Percentiles rank a stretch among this genome's conserved stretches.
phyloP scores from a whole-genome alignment of 345 rosid species.

The Ceriops zippeliana region DNA sequence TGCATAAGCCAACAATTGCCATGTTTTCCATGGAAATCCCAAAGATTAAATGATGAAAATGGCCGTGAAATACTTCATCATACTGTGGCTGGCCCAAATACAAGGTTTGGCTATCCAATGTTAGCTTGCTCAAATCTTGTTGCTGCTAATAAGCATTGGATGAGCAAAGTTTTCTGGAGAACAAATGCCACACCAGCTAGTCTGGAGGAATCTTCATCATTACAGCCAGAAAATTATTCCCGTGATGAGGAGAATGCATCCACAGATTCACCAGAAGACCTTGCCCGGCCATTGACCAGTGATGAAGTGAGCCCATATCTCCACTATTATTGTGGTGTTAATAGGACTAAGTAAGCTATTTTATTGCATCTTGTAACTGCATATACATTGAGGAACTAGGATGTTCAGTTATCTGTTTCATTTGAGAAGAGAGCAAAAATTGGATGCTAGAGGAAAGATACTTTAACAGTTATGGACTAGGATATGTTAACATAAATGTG shows the following conservation, averaged over 20 bases:
- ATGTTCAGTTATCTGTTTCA: background rate
- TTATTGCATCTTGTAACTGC: background rate
- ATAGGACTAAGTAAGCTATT: background rate
- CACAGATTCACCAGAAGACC: conserved; percentile 37
- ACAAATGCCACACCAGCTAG: conserved; percentile 37
- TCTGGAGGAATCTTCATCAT: conserved; percentile 45
- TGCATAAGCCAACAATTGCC: conserved; percentile 39
- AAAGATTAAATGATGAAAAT: conserved; percentile 24
- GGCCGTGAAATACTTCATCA: conserved; percentile 17
- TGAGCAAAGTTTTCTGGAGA: conserved; percentile 33
- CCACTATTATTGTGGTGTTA: background rate
- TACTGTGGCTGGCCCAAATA: conserved; percentile 11
- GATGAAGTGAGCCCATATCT: conserved; percentile 46
- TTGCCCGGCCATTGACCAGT: conserved; percentile 45
- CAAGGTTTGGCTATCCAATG: conserved; percentile 20
- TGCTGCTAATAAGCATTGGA: conserved; percentile 27
- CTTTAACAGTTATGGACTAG: background rate
- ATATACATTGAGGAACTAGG: background rate
- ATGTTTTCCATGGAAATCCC: conserved; percentile 39
- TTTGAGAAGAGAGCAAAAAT: background rate
- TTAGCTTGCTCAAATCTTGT: conserved; percentile 24
- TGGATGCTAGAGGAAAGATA: background rate
- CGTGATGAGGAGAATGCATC: conserved; percentile 29
- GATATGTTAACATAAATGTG: background rate
- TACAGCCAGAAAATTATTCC: conserved; percentile 25